These are phyloP conservation scores for Colletotrichum somersetense DNA, from an alignment of 2,329 filamentous ascomycete species.

Conservation along the genomic window DNA sequence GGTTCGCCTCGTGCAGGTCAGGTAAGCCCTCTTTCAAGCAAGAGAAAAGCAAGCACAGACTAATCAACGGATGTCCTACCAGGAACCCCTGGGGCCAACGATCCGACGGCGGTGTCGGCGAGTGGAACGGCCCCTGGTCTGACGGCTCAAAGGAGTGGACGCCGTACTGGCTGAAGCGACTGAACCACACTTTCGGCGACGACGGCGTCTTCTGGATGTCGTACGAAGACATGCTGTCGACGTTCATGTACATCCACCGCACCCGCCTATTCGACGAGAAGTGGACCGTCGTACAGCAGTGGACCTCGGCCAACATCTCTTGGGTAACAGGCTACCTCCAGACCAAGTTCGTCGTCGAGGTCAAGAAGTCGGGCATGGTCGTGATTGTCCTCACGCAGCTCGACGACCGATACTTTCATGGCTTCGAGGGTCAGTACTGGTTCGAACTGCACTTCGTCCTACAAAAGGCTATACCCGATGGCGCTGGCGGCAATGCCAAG, in stretches of 20 bases:
- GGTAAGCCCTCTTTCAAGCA: slow-evolving; percentile 49
- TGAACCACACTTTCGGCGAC: slow-evolving; percentile 81
- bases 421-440: slow-evolving; percentile 59
- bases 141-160: slow-evolving; percentile 90
- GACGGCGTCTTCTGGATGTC: slow-evolving; percentile 77
- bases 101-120: slow-evolving; percentile 55
- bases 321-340: slow-evolving; percentile 61
- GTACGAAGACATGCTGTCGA: slow-evolving; percentile 69
- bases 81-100: slow-evolving; percentile 80
- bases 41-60: no score
- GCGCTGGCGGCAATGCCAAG: background rate
- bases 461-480: slow-evolving; percentile 46
- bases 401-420: slow-evolving; percentile 60
- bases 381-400: slow-evolving; percentile 61
- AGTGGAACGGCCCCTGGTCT: slow-evolving; percentile 81
- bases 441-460: slow-evolving; percentile 60
- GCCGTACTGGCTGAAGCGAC: slow-evolving; percentile 78
- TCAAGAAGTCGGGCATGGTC: slow-evolving; percentile 56
- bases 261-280: slow-evolving; percentile 67
- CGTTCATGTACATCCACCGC: slow-evolving; percentile 69
- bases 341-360: slow-evolving; percentile 58
- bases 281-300: slow-evolving; percentile 61
- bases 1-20: slow-evolving; percentile 57
- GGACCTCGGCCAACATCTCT: slow-evolving; percentile 57
- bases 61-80: background rate